A percentile compares a stretch with the other conserved stretches of the same genome.
Evolutionary conservation across 140 eudicot genomes (phyloP).

Genomic region (Erigeron philadelphicus): DNA sequence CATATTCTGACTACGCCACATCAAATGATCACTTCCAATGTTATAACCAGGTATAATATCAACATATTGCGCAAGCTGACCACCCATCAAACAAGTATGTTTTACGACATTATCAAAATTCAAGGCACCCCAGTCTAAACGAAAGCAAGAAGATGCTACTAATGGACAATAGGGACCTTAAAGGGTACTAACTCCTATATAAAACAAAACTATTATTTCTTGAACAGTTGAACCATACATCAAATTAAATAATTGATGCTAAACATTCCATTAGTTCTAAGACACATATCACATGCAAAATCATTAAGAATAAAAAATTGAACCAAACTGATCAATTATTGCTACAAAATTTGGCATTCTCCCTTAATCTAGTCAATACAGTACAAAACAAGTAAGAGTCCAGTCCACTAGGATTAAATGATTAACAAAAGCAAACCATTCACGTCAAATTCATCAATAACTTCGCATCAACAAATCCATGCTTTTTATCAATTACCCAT

Average conservation of each 20-base stretch:
- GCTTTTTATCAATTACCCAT: background rate
- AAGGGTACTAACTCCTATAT: background rate
- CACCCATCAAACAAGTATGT: no score
- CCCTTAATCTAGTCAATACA: slow-evolving; percentile 21
- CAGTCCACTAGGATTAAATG: slow-evolving; percentile 10
- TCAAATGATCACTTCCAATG: no score
- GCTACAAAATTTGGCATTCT: slow-evolving; percentile 13
- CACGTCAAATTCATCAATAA: background rate
- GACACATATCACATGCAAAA: slow-evolving; percentile 20
- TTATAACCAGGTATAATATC: no score
- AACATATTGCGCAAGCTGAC: no score
- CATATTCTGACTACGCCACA: no score
- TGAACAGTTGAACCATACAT: background rate
- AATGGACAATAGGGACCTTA: background rate
- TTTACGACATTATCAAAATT: background rate
- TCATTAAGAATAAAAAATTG: background rate
- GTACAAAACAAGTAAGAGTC: slow-evolving; percentile 25
- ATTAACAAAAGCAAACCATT: slow-evolving; percentile 9
- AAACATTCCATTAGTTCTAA: slow-evolving; percentile 4
- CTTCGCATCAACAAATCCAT: background rate
- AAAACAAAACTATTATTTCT: background rate
- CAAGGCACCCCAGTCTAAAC: background rate
- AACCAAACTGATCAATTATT: slow-evolving; percentile 10
- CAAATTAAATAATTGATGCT: slow-evolving; percentile 2
- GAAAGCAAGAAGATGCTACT: background rate